These are phyloP conservation scores for Aureobasidium sp. DNA, from an alignment of 2,329 filamentous ascomycete species.

Conservation along the genomic window DNA sequence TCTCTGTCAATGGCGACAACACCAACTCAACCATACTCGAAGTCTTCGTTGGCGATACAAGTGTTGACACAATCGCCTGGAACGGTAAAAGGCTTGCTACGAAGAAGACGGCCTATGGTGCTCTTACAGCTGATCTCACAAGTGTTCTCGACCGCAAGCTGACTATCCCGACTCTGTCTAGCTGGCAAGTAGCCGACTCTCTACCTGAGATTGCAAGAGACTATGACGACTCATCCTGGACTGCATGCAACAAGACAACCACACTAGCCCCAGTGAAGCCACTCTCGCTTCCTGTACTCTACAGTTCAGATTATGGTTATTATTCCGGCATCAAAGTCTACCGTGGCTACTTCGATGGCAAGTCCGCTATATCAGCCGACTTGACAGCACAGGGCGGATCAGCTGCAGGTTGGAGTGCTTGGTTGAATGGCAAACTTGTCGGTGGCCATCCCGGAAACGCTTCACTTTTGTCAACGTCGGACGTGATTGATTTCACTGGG, in stretches of 20 bases:
- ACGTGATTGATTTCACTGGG: constrained; percentile 44
- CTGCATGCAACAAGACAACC: constrained; percentile 27
- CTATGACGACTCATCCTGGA: constrained; percentile 43
- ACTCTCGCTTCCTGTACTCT: constrained; percentile 32
- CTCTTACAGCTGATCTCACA: constrained; percentile 24
- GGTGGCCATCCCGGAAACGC: constrained; percentile 48
- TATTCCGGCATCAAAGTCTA: constrained; percentile 34
- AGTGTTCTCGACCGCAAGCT: constrained; percentile 20
- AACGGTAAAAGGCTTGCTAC: constrained; percentile 28
- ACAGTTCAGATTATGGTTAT: constrained; percentile 34
- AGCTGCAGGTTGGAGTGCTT: constrained; percentile 48
- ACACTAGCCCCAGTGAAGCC: constrained; percentile 30
- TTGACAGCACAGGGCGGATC: constrained; percentile 45
- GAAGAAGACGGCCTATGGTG: constrained; percentile 28
- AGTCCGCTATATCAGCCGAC: constrained; percentile 27
- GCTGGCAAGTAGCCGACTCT: constrained; percentile 41
- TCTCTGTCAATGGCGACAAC: constrained; percentile 29
- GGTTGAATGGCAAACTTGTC: constrained; percentile 49
- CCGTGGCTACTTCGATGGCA: constrained; percentile 32
- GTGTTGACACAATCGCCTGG: constrained; percentile 27
- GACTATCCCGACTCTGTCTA: constrained; percentile 32
- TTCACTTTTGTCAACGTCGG: constrained; percentile 29
- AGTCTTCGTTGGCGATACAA: constrained; percentile 30
- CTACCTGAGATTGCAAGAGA: constrained; percentile 38
- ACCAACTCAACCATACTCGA: constrained; percentile 29